Percentiles rank a stretch among this genome's conserved stretches.
phyloP scores from a whole-genome alignment of 768 basidiomycete species.

The Kwoniella mangroviensis region DNA sequence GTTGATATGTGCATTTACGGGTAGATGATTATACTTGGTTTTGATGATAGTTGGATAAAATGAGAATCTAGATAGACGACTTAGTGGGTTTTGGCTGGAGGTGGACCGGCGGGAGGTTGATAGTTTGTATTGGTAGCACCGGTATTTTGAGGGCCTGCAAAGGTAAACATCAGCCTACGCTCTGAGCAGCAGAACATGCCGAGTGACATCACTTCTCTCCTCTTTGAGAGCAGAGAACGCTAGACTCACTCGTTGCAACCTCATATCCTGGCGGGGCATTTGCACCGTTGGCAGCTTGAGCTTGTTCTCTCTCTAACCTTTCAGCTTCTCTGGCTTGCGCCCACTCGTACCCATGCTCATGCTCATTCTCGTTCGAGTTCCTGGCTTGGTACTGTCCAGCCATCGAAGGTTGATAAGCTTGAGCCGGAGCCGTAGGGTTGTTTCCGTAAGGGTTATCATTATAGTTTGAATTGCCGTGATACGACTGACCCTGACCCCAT shows the following conservation, averaged over 20 bases:
- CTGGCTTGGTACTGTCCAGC: slow-evolving; percentile 39
- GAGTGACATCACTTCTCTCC: not conserved
- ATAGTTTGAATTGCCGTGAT: slow-evolving; percentile 26
- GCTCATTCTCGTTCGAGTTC: slow-evolving; percentile 19
- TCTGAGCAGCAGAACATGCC: not conserved
- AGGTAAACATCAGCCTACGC: not conserved
- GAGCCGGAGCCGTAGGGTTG: slow-evolving; percentile 40
- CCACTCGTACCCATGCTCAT: slow-evolving; percentile 55
- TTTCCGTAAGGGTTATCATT: slow-evolving; percentile 35
- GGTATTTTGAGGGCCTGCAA: slow-evolving; percentile 27
- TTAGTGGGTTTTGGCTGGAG: slow-evolving; percentile 24
- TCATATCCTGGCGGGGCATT: slow-evolving; percentile 51
- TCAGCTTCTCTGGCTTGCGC: slow-evolving; percentile 52
- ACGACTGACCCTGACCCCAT: slow-evolving; percentile 8
- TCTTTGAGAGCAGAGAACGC: not conserved
- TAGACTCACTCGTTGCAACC: slow-evolving; percentile 40
- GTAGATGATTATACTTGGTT: not conserved
- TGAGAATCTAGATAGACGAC: too few species aligned
- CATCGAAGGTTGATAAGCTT: slow-evolving; percentile 51
- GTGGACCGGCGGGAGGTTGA: slow-evolving; percentile 45
- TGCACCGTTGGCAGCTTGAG: slow-evolving; percentile 21
- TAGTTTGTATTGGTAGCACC: slow-evolving; percentile 26
- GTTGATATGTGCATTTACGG: too few species aligned
- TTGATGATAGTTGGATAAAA: not conserved
- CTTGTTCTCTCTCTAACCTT: slow-evolving; percentile 43